Base-by-base conservation (phyloP, 352 stramenopile genomes). In the Phytophthora fragariaefolia region DNA sequence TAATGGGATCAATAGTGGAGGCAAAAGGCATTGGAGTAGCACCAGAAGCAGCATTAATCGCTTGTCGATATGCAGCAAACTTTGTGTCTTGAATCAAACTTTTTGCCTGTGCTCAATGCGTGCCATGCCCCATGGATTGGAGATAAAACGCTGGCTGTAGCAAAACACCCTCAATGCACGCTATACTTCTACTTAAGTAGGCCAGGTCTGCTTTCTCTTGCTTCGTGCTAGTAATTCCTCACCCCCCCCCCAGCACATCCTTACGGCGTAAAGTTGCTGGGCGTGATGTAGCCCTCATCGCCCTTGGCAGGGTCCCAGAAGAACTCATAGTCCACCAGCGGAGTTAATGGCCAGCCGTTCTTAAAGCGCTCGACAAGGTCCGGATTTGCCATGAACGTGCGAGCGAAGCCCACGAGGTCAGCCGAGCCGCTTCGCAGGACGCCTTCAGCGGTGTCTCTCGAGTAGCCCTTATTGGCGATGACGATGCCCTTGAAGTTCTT, bases 81-180 rank as follows among this genome's bases (percentile, higher is more conserved):
- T 9, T 66, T 43, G 18, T 78, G 69, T n/a, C 45, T 62, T 17
- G 62, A 77, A 53, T 71, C 65, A 32, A 74, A 66, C 30, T 52
- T 90, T 10, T 40, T 90, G 52, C 63, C n/a, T 88, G 77, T 49
- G 61, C 65, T 6, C 73, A 90, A 69, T 90, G 82, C 47, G 68
- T 90, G 24, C 20, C 82, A 34, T 90, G 81, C 45, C 81, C 79
- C 2, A 85, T 77, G 1, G 70, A 87, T 60, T 36, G 62, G 10
- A 62, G 58, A 6, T 76, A 79, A 9, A 76, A 74, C 15, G 22
- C 49, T 28, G 58, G 82, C 40, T 89, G 80, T 46, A 74, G 65
- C 27, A 81, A 86, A 57, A 72, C 73, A 2, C 77, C 77, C 13
- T n/a, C n/a, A n/a, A n/a, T n/a, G n/a, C n/a, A n/a, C n/a, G n/a